Percentiles rank a stretch among this genome's conserved stretches.
Evolutionary conservation across 345 rosid species (phyloP).

Genomic region (Ceriops zippeliana): DNA sequence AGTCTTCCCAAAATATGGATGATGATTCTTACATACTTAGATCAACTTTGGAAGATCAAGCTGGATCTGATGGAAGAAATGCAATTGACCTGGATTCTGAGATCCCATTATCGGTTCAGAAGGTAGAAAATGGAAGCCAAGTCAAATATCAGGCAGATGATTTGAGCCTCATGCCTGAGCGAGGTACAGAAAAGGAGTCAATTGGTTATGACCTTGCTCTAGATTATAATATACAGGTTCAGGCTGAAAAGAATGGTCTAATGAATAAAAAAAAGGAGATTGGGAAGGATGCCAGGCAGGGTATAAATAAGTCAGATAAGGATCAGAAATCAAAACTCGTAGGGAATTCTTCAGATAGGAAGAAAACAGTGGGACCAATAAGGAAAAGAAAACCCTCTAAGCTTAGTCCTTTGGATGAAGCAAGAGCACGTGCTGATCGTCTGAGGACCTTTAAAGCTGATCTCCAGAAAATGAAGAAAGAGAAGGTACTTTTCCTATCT

Average conservation of each 20-base stretch:
- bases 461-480: constrained; percentile 90
- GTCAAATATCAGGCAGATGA: constrained; percentile 76
- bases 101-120: constrained; percentile 40
- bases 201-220: constrained; percentile 72
- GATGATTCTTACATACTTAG: constrained; percentile 86
- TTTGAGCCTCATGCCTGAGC: constrained; percentile 69
- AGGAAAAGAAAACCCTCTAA: constrained; percentile 81
- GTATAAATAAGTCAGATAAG: constrained; percentile 52
- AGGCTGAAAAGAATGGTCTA: constrained; percentile 27
- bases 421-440: constrained; percentile 87
- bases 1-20: constrained; percentile 47
- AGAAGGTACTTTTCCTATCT: constrained; percentile 50
- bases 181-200: constrained; percentile 49
- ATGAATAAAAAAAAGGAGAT: constrained; percentile 38
- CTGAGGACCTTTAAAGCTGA: constrained; percentile 90
- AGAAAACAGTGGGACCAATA: constrained; percentile 65
- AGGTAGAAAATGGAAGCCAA: constrained; percentile 40
- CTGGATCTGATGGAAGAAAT: constrained; percentile 41
- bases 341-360: constrained; percentile 52
- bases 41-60: constrained; percentile 39
- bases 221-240: constrained; percentile 65
- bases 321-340: constrained; percentile 52
- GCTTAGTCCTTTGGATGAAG: constrained; percentile 86
- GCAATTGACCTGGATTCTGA: constrained; percentile 65
- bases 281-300: constrained; percentile 36